Evolutionary conservation across 208 protist genomes (phyloP), one percentile per base, ranked within the genome.

Genomic region (Wallacemonas collosoma): DNA sequence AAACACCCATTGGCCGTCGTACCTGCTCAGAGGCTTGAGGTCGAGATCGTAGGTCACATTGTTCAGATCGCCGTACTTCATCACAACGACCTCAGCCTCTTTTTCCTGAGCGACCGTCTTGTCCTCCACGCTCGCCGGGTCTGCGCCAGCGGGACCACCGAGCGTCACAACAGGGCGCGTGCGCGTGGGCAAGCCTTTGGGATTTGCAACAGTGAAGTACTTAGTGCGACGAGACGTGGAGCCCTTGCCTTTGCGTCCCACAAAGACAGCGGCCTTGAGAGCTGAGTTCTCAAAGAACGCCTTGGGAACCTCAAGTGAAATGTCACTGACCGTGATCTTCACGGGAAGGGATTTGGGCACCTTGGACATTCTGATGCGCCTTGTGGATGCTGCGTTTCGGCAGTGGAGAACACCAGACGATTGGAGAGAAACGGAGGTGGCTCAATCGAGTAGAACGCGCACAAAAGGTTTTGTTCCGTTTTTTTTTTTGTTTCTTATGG

Each of bases 1-100:
- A 45, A 86, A 86, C 15, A 86, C 81, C 75, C 73, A 80, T 38
- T 83, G 72, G 50, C 81, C 81, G 2, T 86, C 81, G 68, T 75
- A 83, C 54, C 77, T 66, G 70, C 76, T 82, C 12, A 83, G 67
- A n/a, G 77, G 76, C 47, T 73, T 66, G 73, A 86, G 75, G 58
- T 81, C 78, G 11, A 82, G 68, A 26, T 79, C 73, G 71, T 83
- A 87, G 11, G 66, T 58, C 40, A 83, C 82, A 50, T 78, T 66
- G 82, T 83, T 87, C 39, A 83, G 68, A 8, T 58, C 71, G 58
- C 82, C 77, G 69, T 73, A 87, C 73, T 81, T 71, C 45, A 87
- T 45, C 57, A 80, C 76, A 15, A 69, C 74, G 64, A 83, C 63
- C 41, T 86, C 81, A 2, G 71, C 70, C 36, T 73, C 64, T 7